Evolutionary conservation across 768 basidiomycete genomes (phyloP), one percentile per base, ranked within the genome.

Genomic region (Podaxis mareebaensis): DNA sequence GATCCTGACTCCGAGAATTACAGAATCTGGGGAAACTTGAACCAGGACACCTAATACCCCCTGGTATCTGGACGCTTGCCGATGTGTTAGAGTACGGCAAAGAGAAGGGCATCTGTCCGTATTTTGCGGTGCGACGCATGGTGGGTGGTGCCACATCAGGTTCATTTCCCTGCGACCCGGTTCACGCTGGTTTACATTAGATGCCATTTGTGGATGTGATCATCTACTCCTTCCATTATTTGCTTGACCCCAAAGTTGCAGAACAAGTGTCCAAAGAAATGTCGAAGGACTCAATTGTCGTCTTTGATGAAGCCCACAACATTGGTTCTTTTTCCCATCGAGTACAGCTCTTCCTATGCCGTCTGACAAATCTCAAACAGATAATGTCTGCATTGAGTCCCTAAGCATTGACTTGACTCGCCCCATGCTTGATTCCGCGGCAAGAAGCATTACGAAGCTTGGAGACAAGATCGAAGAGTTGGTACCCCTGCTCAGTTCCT

Each of bases 291-390:
- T 91, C 95, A 33, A 99, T 99, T 58, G 95, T 99, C 42, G 97
- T 99, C 1, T 99, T 99, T 70, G 97, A 99, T 71, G 97, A 99
- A 73, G 97, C 97, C 15, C 97, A 99, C 76, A 99, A 99, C 73
- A 99, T 99, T 57, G 96, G 96, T 95, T 68, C 61, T 82, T 67
- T 61, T 59, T 55, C 58, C 42, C 42, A 56, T 62, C 33, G 6
- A 28, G 26, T n/a, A 40, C 24, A 36, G 26, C 24, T 39, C 26
- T 40, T 49, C 60, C 42, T 26, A 44, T 39, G 20, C 38, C 8
- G 46, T 51, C 46, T 63, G 13, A 70, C 48, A 44, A 48, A 36
- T 61, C 36, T 85, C 86, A 44, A 49, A 48, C 67, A 99, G 96
- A 99, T 72, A 99, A 99, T 73, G 97, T 99, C 52, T 99, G 97